Evolutionary conservation across 441 rosid species (phyloP), one percentile per base, ranked within the genome.

Genomic region (Lepidium campestre): DNA sequence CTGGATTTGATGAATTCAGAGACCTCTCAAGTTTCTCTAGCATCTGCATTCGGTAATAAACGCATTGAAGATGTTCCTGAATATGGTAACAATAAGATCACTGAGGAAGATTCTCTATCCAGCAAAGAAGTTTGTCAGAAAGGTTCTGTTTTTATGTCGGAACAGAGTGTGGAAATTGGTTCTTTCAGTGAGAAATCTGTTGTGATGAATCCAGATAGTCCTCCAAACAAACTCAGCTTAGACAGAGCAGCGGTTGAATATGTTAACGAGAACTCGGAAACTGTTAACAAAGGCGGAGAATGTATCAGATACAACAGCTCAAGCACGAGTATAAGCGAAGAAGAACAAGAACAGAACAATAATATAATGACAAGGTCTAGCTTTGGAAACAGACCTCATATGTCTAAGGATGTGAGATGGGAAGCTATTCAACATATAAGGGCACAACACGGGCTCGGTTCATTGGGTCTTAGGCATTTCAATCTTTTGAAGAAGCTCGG

Each of bases 341-440:
- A 86, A 76, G 90, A 94, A 74, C 83, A 85, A 78, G 76, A 80
- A 61, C 65, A 68, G 44, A 56, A 27, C 17, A 68, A 54, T 9
- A 62, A 47, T 3, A 62, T 74, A 25, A 78, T 83, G 70, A 93
- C 94, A 71, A 80, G 98, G 65, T 80, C 92, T 54, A 88, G 96
- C 66, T 87, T 88, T 76, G 83, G 94, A 75, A 93, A 88, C 73
- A 85, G 93, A 67, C 98, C 98, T 57, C 98, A 93, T 70, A 93
- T 93, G 98, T 88, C 97, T 18, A 89, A 89, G 54, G 98, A 93
- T 71, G 63, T 82, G 41, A 86, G 93, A 66, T 93, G 98, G 98
- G 86, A 87, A 78, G 96, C 95, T 71, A 86, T 93, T 68, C 86
- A 83, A 64, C 82, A 79, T 52, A 80, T 78, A 18, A 87, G 78